A percentile compares a stretch with the other conserved stretches of the same genome.
phyloP scores from a whole-genome alignment of 1,284 basidiomycete species.

The Golubevia sp. region DNA sequence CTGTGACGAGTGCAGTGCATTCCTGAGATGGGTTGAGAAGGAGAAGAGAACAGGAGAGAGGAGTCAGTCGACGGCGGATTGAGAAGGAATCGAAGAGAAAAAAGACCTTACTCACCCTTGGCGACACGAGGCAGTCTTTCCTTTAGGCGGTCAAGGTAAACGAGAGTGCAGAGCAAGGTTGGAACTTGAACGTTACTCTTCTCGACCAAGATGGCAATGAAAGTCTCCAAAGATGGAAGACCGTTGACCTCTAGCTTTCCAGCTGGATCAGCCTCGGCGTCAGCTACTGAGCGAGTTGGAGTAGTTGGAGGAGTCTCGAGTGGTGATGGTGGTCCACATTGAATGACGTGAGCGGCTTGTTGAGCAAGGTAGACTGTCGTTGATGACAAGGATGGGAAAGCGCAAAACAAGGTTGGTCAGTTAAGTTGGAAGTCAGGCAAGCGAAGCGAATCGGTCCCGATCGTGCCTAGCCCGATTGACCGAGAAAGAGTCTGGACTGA shows the following conservation, averaged over 20 bases:
- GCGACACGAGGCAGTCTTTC: conserved; percentile 78
- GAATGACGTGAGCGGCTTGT: conserved; percentile 58
- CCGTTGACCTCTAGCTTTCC: conserved; percentile 62
- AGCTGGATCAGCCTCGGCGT: conserved; percentile 43
- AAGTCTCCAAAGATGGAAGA: conserved; percentile 80
- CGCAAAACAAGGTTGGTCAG: background rate
- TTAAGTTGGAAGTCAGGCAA: background rate
- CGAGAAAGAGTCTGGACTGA: too few relatives aligned
- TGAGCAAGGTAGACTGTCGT: conserved; percentile 55
- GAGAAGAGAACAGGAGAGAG: conserved; percentile 1
- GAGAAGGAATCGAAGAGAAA: conserved; percentile 11
- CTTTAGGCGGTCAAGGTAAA: conserved; percentile 88
- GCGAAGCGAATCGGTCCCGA: background rate
- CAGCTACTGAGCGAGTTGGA: conserved; percentile 38
- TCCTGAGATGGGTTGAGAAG: conserved; percentile 64
- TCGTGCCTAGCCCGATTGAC: too few relatives aligned
- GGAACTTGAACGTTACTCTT: conserved; percentile 88
- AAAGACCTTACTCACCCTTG: conserved; percentile 69
- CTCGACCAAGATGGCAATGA: conserved; percentile 82
- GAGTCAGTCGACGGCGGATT: conserved; percentile 9
- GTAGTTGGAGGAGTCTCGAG: conserved; percentile 44
- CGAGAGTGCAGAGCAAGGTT: conserved; percentile 86
- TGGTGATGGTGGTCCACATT: conserved; percentile 40
- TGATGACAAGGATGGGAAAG: background rate
- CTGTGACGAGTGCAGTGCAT: conserved; percentile 91